Conservation (phyloP, 148 eudicot genomes). For the Rhododendron simsii region DNA sequence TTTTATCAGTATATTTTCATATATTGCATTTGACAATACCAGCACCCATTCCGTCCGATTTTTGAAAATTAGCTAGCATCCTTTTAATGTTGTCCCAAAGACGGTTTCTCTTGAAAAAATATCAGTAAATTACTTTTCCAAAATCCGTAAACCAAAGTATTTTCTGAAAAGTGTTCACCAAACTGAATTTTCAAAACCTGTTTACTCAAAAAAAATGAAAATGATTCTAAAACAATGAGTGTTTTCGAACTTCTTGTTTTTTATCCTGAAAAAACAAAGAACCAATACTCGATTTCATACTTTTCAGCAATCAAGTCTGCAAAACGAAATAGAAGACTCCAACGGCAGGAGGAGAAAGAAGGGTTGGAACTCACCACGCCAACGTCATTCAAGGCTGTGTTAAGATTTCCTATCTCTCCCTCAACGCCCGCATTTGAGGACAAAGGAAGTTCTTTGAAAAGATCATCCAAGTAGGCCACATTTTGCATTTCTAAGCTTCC, state of each 20-base stretch:
- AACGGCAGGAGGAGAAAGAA: neutral
- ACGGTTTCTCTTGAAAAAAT: neutral
- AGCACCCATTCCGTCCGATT: neutral
- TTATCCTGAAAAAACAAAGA: neutral
- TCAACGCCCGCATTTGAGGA: slow-evolving; percentile 21
- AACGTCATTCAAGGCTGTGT: slow-evolving; percentile 53
- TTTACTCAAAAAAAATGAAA: neutral
- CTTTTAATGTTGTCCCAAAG: neutral
- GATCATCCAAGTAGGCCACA: slow-evolving; percentile 37
- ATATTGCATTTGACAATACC: neutral
- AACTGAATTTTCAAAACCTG: neutral
- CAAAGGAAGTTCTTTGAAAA: slow-evolving; percentile 58
- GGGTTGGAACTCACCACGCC: slow-evolving; percentile 55
- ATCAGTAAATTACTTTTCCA: neutral
- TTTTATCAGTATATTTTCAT: neutral
- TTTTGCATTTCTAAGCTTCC: slow-evolving; percentile 40
- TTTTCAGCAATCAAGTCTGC: neutral
- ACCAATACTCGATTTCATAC: neutral
- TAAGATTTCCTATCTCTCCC: slow-evolving; percentile 20
- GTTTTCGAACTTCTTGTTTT: neutral
- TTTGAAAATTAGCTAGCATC: neutral
- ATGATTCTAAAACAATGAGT: neutral
- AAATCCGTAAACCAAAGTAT: neutral
- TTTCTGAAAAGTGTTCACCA: neutral
- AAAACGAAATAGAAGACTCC: neutral